Base-by-base conservation (phyloP, 352 stramenopile species). In the Globisporangium paddicum region DNA sequence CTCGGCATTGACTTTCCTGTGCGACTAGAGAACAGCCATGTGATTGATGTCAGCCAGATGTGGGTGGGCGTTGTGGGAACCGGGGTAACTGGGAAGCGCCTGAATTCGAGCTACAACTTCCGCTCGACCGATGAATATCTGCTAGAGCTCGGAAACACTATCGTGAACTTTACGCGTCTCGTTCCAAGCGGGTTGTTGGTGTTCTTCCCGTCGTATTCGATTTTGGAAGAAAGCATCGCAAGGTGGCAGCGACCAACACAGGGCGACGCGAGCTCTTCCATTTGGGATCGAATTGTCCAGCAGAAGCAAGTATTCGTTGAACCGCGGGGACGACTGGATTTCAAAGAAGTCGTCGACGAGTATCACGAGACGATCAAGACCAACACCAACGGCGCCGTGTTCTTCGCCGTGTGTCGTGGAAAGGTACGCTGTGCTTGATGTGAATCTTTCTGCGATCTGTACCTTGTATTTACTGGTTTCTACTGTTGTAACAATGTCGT, bases 161-260 rank as follows among this genome's bases (percentile, higher is more conserved):
- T 99, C 34, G 86, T 97, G 6, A 98, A 90, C 63, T 88, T 99
- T 16, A 87, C 85, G 40, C 82, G 86, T 8, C 75, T 98, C n/a
- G 93, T 99, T 18, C 97, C 97, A 3, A 96, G 96, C 48, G 98
- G 98, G 3, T 75, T 99, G 51, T 86, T 99, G 18, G 86, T 99
- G 0, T 99, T 99, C 71, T 99, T 99, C 62, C 97, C 98, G n/a
- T 99, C 93, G 42, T 99, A 99, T 61, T 80, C 77, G n/a, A 95
- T 98, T 52, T 87, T 99, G 71, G 78, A 98, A 64, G 71, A 90
- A 45, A 93, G 74, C 37, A 70, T 97, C 14, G 66, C 77, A 8
- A 65, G 77, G 23, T 98, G 93, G 93, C 69, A 83, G 49, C 70
- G 65, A 6, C 66, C 73, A 23, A 63, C 69, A 7, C 55, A 63